Base-by-base conservation (phyloP, 2,329 filamentous ascomycete species). In the Aspergillus sp. region DNA sequence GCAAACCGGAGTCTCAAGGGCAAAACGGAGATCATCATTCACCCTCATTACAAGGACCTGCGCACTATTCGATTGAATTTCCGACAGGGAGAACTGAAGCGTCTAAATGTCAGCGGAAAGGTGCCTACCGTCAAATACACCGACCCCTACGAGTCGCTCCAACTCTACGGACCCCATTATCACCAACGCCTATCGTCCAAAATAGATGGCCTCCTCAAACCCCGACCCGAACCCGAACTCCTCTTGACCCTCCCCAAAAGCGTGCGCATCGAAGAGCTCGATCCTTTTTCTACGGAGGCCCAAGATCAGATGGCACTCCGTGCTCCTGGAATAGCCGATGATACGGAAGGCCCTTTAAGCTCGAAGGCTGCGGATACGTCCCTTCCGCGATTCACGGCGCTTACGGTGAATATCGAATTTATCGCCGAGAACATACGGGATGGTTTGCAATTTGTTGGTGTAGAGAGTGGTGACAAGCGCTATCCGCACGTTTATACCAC, bases 401-500 rank as follows among this genome's bases (percentile, higher is more conserved):
- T 90, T 49, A 83, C 79, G 48, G 71, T 91, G 45, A 82, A 83
- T 47, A 89, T 97, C 56, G 90, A 95, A 35, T 99, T 96, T 69
- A 80, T 82, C 21, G 85, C 91, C 35, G 86, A 85, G 51, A 85
- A 86, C 65, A 88, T 93, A 51, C 84, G 91, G 46, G 95, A 99
- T 72, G 93, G 91, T 21, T 75, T 98, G 57, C 93, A 97, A 60
- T 99, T 97, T 75, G 90, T 96, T 15, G 93, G 95, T 4, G 84
- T 95, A 39, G 87, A 91, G 45, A 87, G 88, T 56, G 85, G 87
- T 51, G 93, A 97, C 71, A 81, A 82, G 56, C 85, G 93, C 60
- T 99, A 93, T 72, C 92, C 95, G 0, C 93, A 99, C 77, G 87
- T 90, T 49, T 99, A 96, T 73, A 96, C 93, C 0, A 88, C 88